Percentiles rank a stretch among this genome's conserved stretches.
Conservation (phyloP, 2,329 filamentous ascomycete species). For the Gliomastix tumulicola region DNA sequence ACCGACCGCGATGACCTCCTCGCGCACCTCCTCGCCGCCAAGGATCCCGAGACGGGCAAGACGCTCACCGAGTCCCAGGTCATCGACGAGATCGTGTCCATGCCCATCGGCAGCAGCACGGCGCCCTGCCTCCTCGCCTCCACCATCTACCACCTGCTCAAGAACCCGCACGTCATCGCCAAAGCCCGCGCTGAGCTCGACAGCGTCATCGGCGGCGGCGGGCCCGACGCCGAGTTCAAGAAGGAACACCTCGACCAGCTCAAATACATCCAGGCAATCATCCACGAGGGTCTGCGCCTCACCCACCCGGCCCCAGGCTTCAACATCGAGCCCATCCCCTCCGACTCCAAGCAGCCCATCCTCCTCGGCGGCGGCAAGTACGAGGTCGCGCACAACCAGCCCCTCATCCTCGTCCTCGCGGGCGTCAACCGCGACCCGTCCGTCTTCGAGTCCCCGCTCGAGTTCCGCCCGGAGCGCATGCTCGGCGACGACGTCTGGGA, state of each 20-base stretch:
- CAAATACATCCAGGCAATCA: constrained; percentile 44
- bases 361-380: constrained; percentile 41
- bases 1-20: constrained; percentile 52
- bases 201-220: constrained; percentile 40
- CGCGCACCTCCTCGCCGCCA: constrained; percentile 48
- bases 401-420: constrained; percentile 41
- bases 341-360: constrained; percentile 33
- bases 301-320: constrained; percentile 47
- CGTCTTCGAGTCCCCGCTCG: constrained; percentile 38
- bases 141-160: constrained; percentile 42
- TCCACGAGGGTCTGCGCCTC: constrained; percentile 48
- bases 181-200: constrained; percentile 48
- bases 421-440: constrained; percentile 41
- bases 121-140: constrained; percentile 36
- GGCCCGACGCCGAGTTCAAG: constrained; percentile 29
- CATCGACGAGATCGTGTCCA: constrained; percentile 62
- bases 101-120: constrained; percentile 52
- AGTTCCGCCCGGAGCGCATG: constrained; percentile 42
- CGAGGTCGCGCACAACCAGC: constrained; percentile 37
- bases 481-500: constrained; percentile 35
- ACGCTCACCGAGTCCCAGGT: constrained; percentile 51
- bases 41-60: constrained; percentile 55
- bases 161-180: constrained; percentile 39
- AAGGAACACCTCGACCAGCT: constrained; percentile 43
- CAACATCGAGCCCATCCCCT: constrained; percentile 40